Conservation (phyloP, 768 basidiomycete genomes). For the Leccinum truebloodii region DNA sequence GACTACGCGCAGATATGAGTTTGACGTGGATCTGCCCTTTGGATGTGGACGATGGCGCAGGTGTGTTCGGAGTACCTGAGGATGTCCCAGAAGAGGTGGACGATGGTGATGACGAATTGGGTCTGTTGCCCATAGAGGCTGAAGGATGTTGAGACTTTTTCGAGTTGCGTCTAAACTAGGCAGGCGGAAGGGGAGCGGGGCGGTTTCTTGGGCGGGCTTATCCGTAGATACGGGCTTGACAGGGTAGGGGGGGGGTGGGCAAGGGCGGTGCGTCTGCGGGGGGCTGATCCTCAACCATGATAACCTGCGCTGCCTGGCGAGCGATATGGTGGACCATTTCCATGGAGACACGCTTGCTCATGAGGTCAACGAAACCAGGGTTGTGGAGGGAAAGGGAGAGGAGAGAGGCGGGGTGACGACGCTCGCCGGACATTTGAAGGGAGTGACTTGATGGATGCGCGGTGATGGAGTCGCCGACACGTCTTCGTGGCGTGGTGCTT, state of each 20-base stretch:
- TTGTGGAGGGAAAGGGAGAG: constrained; percentile 75
- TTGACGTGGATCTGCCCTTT: too few species aligned
- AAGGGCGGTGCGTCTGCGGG: constrained; percentile 38
- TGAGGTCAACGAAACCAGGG: constrained; percentile 75
- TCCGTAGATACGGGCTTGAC: constrained; percentile 43
- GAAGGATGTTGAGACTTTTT: too few species aligned
- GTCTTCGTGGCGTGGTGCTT: too few species aligned
- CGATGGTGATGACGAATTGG: too few species aligned
- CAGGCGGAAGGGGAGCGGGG: constrained; percentile 36
- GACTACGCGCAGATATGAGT: too few species aligned
- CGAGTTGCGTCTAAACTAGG: constrained; percentile 79
- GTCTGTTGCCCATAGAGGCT: too few species aligned
- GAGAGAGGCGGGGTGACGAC: constrained; percentile 78
- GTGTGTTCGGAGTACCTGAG: too few species aligned
- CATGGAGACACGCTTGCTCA: constrained; percentile 72
- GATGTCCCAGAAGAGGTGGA: too few species aligned
- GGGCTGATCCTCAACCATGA: constrained; percentile 59
- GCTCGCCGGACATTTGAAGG: constrained; percentile 37
- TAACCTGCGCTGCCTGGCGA: constrained; percentile 71
- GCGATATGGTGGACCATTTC: constrained; percentile 90
- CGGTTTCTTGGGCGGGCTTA: constrained; percentile 29
- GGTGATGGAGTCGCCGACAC: too few species aligned
- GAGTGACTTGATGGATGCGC: constrained; percentile 37
- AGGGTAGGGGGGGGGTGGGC: constrained; percentile 74
- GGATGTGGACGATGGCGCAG: too few species aligned